Evolutionary conservation across 2,329 filamentous ascomycete genomes (phyloP).

Genomic region (Teratosphaeria viscida): DNA sequence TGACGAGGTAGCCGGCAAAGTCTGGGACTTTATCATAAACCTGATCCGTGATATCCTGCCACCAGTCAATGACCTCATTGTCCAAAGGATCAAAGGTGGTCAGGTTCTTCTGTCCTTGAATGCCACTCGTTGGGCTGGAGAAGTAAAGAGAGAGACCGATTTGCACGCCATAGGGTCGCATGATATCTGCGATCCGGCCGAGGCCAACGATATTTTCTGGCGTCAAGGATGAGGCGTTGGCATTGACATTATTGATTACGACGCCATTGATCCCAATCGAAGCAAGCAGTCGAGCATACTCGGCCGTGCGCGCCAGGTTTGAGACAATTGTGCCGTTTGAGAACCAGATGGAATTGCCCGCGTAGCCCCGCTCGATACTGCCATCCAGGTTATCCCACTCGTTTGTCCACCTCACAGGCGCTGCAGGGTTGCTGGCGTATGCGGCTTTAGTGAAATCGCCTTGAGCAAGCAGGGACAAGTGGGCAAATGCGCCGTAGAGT

Average conservation of each 20-base stretch:
- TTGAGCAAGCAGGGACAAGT: slow-evolving; percentile 54
- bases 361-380: slow-evolving; percentile 59
- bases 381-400: slow-evolving; percentile 65
- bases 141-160: slow-evolving; percentile 60
- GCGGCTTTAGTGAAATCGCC: slow-evolving; percentile 41
- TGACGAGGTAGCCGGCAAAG: slow-evolving; percentile 58
- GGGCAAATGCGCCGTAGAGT: slow-evolving; percentile 60
- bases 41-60: slow-evolving; percentile 48
- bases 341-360: slow-evolving; percentile 60
- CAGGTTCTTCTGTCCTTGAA: slow-evolving; percentile 7
- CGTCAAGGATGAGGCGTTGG: slow-evolving; percentile 49
- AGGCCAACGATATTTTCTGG: slow-evolving; percentile 51
- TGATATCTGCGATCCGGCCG: slow-evolving; percentile 50
- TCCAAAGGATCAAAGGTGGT: slow-evolving; percentile 57
- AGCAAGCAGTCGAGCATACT: slow-evolving; percentile 57
- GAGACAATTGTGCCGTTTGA: slow-evolving; percentile 44
- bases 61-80: slow-evolving; percentile 49
- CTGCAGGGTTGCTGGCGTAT: slow-evolving; percentile 46
- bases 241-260: slow-evolving; percentile 64
- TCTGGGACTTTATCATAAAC: slow-evolving; percentile 55
- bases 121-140: slow-evolving; percentile 42
- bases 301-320: slow-evolving; percentile 48
- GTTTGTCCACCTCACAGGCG: slow-evolving; percentile 58
- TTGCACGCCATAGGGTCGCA: slow-evolving; percentile 57
- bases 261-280: slow-evolving; percentile 58